Conservation (phyloP, 2,329 filamentous ascomycete species). For the Sporothrix mexicana region DNA sequence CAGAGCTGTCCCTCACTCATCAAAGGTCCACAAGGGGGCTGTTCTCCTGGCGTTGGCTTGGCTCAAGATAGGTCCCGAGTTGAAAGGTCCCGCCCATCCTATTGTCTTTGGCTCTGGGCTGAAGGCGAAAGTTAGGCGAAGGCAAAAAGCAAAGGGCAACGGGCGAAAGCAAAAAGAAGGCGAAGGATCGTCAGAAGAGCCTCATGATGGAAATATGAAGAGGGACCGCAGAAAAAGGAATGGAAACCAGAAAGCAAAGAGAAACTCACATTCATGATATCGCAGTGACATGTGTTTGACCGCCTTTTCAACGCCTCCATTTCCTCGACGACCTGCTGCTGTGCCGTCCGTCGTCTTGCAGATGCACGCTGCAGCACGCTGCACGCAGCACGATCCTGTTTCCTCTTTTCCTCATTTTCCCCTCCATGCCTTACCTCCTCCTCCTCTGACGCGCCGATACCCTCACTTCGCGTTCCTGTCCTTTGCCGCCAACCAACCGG, state of each 20-base stretch:
- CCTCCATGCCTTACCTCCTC: neutral
- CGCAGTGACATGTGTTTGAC: neutral
- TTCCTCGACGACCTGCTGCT: neutral
- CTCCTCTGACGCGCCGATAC: constrained; percentile 17
- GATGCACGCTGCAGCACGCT: neutral
- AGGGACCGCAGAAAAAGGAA: neutral
- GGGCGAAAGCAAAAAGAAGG: neutral
- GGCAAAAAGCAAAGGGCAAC: neutral
- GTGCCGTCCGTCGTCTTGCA: constrained; percentile 14
- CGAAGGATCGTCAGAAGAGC: constrained; percentile 2
- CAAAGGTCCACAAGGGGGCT: neutral
- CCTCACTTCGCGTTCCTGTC: constrained; percentile 23
- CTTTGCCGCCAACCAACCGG: constrained; percentile 18
- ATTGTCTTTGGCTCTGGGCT: no score
- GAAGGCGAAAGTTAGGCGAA: neutral
- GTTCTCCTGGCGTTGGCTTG: constrained; percentile 1
- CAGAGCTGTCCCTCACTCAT: constrained; percentile 5
- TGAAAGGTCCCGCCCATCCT: no score
- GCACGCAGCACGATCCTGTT: constrained; percentile 15
- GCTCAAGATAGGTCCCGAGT: neutral
- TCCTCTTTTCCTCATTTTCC: neutral
- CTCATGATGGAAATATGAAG: constrained; percentile 2
- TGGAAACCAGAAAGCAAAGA: no score
- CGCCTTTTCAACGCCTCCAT: constrained; percentile 4
- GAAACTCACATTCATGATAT: no score